Base-by-base conservation (phyloP, 2,329 filamentous ascomycete genomes). In the Penicillium crustosum region DNA sequence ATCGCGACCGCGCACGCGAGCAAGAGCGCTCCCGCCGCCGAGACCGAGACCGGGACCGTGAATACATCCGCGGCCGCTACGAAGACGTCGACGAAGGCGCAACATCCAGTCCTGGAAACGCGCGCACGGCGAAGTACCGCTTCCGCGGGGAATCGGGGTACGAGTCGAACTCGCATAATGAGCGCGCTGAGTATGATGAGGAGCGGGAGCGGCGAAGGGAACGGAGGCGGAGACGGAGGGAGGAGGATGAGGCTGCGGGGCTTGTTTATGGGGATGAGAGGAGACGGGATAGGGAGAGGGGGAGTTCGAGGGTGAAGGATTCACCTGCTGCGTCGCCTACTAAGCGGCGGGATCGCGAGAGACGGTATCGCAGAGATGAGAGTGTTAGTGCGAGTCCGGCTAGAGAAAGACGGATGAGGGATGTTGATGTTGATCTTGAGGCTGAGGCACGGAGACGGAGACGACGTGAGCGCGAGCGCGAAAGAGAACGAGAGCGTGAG, bases 271-370 rank as follows among this genome's bases (percentile, higher is more conserved):
- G 55, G 23, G 66, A 62, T 10, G 54, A 38, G 41, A 61, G 58
- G 44, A 66, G 66, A 31, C 21, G 45, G 29, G 51, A 53, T 17
- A 12, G 51, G 3, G 55, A 53, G 33, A 66, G 66, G 54, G 66
- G 66, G n/a, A 64, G 59, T 17, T 62, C 66, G 6, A 74, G 71
- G 60, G 67, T 69, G 12, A 75, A 71, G 53, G 73, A 72, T 47
- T 75, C 75, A 2, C 73, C 74, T 21, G 68, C 69, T 56, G 68
- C 70, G 13, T 73, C 73, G 31, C 75, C 74, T 23, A 59, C 68
- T 27, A 75, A 73, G 58, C 74, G 67, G 58, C 63, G 65, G 25
- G 72, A 72, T 58, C 61, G 71, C 13, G 74, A 76, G 29, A 27
- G 27, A 4, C 10, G 71, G 10, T 66, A 69, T 53, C 65, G 69